phyloP scores from a whole-genome alignment of 306 rosid genomes.

The Casuarina cunninghamiana region DNA sequence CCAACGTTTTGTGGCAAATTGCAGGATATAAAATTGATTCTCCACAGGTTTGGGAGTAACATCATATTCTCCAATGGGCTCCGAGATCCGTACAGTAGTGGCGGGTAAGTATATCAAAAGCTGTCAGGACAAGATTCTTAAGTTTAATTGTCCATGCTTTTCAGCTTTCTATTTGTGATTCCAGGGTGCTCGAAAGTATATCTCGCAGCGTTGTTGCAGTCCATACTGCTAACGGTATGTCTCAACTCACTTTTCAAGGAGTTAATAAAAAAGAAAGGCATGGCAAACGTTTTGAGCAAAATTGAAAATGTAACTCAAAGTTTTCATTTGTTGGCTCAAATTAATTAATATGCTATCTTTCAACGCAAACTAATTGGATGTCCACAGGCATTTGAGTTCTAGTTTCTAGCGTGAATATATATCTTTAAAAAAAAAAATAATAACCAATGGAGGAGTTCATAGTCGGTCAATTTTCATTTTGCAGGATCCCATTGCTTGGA shows the following conservation, averaged over 20 bases:
- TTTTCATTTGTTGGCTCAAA: too few relatives aligned
- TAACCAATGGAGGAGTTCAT: neutral
- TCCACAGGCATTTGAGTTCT: neutral
- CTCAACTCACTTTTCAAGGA: neutral
- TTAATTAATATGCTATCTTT: too few relatives aligned
- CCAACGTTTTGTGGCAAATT: neutral
- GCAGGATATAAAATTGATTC: conserved; percentile 54
- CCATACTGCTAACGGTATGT: conserved; percentile 37
- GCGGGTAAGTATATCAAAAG: conserved; percentile 47
- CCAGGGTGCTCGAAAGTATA: conserved; percentile 49
- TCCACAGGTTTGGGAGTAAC: conserved; percentile 57
- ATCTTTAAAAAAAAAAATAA: neutral
- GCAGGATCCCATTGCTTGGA: conserved; percentile 75
- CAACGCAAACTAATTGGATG: too few relatives aligned
- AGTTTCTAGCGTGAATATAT: neutral
- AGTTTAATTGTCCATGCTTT: neutral
- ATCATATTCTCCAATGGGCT: conserved; percentile 77
- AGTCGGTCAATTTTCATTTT: neutral
- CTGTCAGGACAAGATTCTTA: neutral
- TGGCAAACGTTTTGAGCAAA: too few relatives aligned
- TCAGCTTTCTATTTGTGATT: neutral
- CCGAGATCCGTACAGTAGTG: conserved; percentile 59
- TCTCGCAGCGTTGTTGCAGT: conserved; percentile 49
- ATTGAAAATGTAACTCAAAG: too few relatives aligned
- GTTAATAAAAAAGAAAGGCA: too few relatives aligned